These are phyloP conservation scores for Candida alai DNA, from an alignment of 805 yeast genomes.

Conservation along the genomic window DNA sequence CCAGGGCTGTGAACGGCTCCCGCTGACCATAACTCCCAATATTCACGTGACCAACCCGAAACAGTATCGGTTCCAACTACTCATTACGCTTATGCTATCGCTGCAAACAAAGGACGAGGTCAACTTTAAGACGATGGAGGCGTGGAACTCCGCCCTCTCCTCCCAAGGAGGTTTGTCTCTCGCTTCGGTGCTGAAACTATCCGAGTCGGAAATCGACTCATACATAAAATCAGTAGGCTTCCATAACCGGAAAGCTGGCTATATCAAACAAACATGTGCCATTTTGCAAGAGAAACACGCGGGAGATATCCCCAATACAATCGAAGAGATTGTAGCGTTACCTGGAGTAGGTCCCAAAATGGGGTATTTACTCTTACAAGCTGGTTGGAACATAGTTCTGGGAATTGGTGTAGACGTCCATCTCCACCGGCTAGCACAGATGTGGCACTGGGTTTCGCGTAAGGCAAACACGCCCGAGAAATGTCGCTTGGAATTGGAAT, in stretches of 20 bases:
- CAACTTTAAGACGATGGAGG: slow-evolving; percentile 67
- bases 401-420: slow-evolving; percentile 98
- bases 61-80: slow-evolving; percentile 62
- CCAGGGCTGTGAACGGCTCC: slow-evolving; percentile 75
- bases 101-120: slow-evolving; percentile 91
- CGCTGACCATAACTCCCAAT: slow-evolving; percentile 38
- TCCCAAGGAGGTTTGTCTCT: slow-evolving; percentile 51
- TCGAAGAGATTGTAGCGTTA: slow-evolving; percentile 58
- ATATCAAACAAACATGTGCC: slow-evolving; percentile 57
- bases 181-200: slow-evolving; percentile 47
- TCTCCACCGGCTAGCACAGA: slow-evolving; percentile 70
- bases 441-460: slow-evolving; percentile 73
- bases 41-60: slow-evolving; percentile 31
- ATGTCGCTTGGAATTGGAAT: slow-evolving; percentile 63
- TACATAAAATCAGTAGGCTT: slow-evolving; percentile 83
- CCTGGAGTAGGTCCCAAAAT: slow-evolving; percentile 97
- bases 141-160: slow-evolving; percentile 47
- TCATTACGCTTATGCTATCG: slow-evolving; percentile 80
- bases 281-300: slow-evolving; percentile 46
- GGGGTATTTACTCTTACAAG: slow-evolving; percentile 79
- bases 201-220: slow-evolving; percentile 56
- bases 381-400: slow-evolving; percentile 70
- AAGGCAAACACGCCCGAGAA: slow-evolving; percentile 64
- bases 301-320: slow-evolving; percentile 70
- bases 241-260: slow-evolving; percentile 74